These are phyloP conservation scores for Ampelocalamus luodianensis DNA, from an alignment of 176 grass and related monocot genomes.

Conservation along the genomic window DNA sequence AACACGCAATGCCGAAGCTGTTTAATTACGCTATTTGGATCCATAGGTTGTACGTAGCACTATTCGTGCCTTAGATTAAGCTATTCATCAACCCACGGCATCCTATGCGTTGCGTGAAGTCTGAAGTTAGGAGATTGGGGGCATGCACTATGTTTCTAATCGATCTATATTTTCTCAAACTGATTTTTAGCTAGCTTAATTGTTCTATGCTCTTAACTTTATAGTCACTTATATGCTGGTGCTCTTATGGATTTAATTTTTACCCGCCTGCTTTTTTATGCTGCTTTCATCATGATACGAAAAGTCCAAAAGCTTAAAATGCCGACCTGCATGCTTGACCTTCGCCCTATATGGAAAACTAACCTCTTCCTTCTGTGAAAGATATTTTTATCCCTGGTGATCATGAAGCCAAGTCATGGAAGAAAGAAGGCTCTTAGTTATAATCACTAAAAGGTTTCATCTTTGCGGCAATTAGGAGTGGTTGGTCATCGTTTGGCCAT, in stretches of 20 bases:
- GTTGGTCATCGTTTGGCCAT: constrained; percentile 12
- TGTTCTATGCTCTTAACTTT: not conserved
- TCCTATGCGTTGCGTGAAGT: not conserved
- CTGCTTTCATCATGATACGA: constrained; percentile 29
- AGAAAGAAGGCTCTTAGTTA: constrained; percentile 25
- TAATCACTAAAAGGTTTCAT: not conserved
- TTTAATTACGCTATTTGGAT: not conserved
- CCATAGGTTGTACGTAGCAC: not conserved
- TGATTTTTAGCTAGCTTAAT: no score
- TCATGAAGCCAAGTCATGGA: constrained; percentile 30
- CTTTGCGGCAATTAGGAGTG: constrained; percentile 34
- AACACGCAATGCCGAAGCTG: not conserved
- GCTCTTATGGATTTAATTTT: no score
- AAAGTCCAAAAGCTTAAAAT: constrained; percentile 15
- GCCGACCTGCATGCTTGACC: constrained; percentile 11
- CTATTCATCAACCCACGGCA: not conserved
- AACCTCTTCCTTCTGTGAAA: not conserved
- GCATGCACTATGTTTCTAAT: not conserved
- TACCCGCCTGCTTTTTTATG: not conserved
- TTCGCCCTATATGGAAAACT: constrained; percentile 21
- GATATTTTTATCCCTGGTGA: not conserved
- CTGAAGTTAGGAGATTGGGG: not conserved
- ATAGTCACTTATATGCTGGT: not conserved
- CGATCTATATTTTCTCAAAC: not conserved
- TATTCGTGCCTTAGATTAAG: not conserved